Evolutionary conservation across 2,329 filamentous ascomycete species (phyloP), one percentile per base, ranked within the genome.

Genomic region (Fusarium chaquense): DNA sequence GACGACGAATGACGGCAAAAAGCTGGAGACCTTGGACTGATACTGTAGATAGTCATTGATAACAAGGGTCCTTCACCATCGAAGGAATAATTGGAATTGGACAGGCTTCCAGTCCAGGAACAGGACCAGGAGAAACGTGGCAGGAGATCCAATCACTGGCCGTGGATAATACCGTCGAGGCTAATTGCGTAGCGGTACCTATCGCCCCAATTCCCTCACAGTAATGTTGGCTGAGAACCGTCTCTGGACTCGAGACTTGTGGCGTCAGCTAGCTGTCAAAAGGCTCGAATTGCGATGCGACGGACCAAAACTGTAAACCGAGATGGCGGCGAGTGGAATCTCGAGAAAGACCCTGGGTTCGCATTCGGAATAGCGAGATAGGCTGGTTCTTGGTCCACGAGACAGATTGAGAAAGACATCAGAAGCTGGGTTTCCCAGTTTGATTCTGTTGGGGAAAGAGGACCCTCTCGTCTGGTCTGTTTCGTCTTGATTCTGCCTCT

Each of bases 1-100:
- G 67, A 60, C 67, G 36, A 52, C 40, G 43, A 65, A 64, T 71
- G 44, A 68, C 67, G 58, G 58, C 58, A 70, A 71, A 51, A 70
- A 65, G 52, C 30, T 70, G 58, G 67, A 59, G 61, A 51, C 52
- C 47, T 66, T 69, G 62, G 53, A 59, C 55, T 68, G 67, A 70
- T 40, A 40, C 36, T 40, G n/a, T 15, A 40, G 36, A 40, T 70
- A 63, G 28, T 50, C 41, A 50, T 28, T 33, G 62, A 65, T 55
- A 65, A 36, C 56, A 59, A 49, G 58, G 57, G 43, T 62, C 44
- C 28, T 65, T 41, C 44, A n/a, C 45, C 36, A 69, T 70, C 50
- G 49, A 70, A 70, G 15, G 41, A 44, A 44, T 52, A 54, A 54
- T 51, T 49, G 38, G 65, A 54, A 54, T 51, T 49, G 38, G 52